Evolutionary conservation across 306 rosid species (phyloP), one percentile per base, ranked within the genome.

Genomic region (Lupinus albus): DNA sequence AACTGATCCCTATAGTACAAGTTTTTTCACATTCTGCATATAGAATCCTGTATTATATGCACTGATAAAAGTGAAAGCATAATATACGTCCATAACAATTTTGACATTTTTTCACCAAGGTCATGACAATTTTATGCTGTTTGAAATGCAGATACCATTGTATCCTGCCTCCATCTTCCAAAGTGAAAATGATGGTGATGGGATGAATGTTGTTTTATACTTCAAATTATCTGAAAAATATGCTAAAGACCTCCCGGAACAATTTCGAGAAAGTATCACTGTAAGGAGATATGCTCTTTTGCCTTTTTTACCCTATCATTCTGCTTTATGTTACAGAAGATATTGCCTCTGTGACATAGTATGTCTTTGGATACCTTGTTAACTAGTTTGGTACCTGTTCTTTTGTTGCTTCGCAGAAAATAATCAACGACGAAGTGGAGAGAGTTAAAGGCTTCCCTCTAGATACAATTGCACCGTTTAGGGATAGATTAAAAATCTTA

Each of bases 151-250:
- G 99, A 85, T 93, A 68, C 99, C 99, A 20, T 76, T 90, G 49
- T 93, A 93, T 73, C 82, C 99, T 58, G 86, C 86, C 63, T 12
- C 89, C 5, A 70, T 93, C 78, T 93, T 93, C 68, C 97, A 88
- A 79, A 88, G 96, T 14, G 92, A 93, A 79, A 84, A 79, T 75
- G 99, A 93, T 39, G 99, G 99, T 70, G 97, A 93, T 67, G 99
- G 99, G 81, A 84, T 90, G 96, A 90, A 76, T 61, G 85, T 83
- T 74, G 90, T 93, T 67, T 79, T 93, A 83, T 93, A 90, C 84
- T 93, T 83, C 49, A 90, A 93, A 77, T 75, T 88, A 42, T 93
- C 99, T 55, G 96, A 93, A 67, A 85, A 53, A 51, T 90, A 80
- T 79, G 83, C 86, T 17, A 80, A 82, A 60, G 98, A 90, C 12